Evolutionary conservation across 768 basidiomycete species (phyloP).

Genomic region (Dendrothele bispora): DNA sequence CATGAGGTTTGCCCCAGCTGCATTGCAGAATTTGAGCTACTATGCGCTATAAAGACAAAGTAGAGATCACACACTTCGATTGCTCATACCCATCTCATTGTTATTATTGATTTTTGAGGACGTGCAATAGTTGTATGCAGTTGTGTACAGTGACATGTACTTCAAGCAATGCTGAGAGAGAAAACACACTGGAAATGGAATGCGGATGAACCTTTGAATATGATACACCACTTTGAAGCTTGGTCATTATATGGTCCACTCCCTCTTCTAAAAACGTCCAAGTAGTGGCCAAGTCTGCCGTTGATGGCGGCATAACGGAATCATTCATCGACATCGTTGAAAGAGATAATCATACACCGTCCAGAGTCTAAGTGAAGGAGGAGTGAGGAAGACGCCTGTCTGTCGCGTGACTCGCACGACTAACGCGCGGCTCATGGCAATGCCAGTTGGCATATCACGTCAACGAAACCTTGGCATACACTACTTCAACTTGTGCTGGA

Average conservation of each 20-base stretch:
- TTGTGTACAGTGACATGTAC: constrained; percentile 90
- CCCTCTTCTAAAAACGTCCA: constrained; percentile 88
- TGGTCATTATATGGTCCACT: constrained; percentile 91
- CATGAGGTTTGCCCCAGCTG: constrained; percentile 93
- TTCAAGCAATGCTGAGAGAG: constrained; percentile 35
- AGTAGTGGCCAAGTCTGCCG: constrained; percentile 77
- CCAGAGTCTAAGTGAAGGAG: no score
- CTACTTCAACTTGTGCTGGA: no score
- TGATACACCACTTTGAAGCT: constrained; percentile 84
- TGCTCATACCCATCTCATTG: constrained; percentile 43
- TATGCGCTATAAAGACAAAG: constrained; percentile 31
- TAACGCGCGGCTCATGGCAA: not conserved
- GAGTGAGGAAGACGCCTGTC: no score
- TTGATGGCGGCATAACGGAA: constrained; percentile 2
- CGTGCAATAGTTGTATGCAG: constrained; percentile 98
- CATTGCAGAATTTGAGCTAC: constrained; percentile 32
- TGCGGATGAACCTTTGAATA: constrained; percentile 56
- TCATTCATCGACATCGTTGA: not conserved
- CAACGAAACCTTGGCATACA: not conserved
- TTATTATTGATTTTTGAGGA: constrained; percentile 60
- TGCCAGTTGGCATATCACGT: not conserved
- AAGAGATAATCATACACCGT: no score
- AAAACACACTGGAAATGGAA: constrained; percentile 2
- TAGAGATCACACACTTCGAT: constrained; percentile 61
- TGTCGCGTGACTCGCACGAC: no score